Conservation (phyloP, 2,329 filamentous ascomycete species). For the Cladosporium sp. region DNA sequence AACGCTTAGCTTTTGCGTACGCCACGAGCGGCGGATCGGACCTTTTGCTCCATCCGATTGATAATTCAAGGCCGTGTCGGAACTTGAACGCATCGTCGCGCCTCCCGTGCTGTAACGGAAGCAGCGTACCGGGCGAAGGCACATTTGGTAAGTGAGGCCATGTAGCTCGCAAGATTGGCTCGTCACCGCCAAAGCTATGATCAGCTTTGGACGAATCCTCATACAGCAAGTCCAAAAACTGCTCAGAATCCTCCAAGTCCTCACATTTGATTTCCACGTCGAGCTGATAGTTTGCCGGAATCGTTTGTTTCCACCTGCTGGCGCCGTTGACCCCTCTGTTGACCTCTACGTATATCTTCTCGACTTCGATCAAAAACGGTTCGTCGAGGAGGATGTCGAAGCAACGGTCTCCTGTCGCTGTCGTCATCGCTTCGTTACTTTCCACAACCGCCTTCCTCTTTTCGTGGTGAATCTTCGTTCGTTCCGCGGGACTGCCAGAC, state of each 20-base stretch:
- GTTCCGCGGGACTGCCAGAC: slow-evolving; percentile 8
- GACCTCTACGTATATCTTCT: slow-evolving; percentile 19
- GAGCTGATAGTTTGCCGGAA: slow-evolving; percentile 22
- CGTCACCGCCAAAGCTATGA: slow-evolving; percentile 11
- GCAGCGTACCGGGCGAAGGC: slow-evolving; percentile 16
- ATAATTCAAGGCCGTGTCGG: slow-evolving; percentile 22
- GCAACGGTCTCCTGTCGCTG: background rate
- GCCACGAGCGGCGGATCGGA: slow-evolving; percentile 20
- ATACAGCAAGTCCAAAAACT: slow-evolving; percentile 27
- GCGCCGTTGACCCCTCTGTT: slow-evolving; percentile 16
- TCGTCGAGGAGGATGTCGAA: slow-evolving; percentile 24
- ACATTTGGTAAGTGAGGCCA: slow-evolving; percentile 31
- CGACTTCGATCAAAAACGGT: slow-evolving; percentile 22
- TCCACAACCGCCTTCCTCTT: slow-evolving; percentile 17
- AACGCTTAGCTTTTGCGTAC: slow-evolving; percentile 15
- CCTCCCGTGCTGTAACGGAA: slow-evolving; percentile 16
- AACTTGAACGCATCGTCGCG: slow-evolving; percentile 15
- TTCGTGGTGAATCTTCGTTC: slow-evolving; percentile 13
- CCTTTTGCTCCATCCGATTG: slow-evolving; percentile 26
- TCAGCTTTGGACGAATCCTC: slow-evolving; percentile 7
- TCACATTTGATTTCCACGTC: slow-evolving; percentile 28
- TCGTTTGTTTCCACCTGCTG: slow-evolving; percentile 19
- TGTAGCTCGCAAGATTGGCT: slow-evolving; percentile 23
- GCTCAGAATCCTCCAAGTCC: slow-evolving; percentile 26
- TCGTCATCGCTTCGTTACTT: background rate